Conservation (phyloP, 2,329 filamentous ascomycete genomes). For the Nigrograna mackinnonii region DNA sequence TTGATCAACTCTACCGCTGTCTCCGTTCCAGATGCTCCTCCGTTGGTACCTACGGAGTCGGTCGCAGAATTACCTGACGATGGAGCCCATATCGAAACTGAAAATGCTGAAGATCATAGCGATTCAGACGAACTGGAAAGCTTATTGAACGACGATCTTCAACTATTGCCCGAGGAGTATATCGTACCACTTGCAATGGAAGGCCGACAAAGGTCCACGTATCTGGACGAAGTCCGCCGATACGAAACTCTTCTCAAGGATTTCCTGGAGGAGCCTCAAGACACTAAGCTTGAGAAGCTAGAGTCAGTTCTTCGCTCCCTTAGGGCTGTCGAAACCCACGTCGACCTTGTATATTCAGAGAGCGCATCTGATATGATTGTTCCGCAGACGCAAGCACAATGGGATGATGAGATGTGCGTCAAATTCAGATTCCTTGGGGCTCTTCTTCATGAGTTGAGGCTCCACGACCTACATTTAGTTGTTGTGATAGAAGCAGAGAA, state of each 20-base stretch:
- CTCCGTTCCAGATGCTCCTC: background rate
- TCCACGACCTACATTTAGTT: constrained; percentile 28
- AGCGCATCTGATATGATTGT: constrained; percentile 8
- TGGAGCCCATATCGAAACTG: constrained; percentile 7
- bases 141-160: constrained; percentile 29
- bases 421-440: constrained; percentile 36
- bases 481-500: constrained; percentile 27
- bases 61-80: constrained; percentile 8
- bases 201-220: constrained; percentile 30
- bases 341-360: constrained; percentile 33
- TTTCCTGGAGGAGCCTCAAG: constrained; percentile 14
- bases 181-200: constrained; percentile 36
- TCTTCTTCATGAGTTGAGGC: constrained; percentile 23
- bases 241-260: constrained; percentile 20
- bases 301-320: constrained; percentile 21
- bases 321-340: constrained; percentile 31
- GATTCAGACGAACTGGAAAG: constrained; percentile 21
- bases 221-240: constrained; percentile 19
- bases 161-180: constrained; percentile 30
- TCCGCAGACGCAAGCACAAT: constrained; percentile 22
- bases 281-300: constrained; percentile 11
- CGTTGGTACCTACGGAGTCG: background rate
- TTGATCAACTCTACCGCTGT: constrained; percentile 14
- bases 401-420: constrained; percentile 30
- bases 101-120: background rate